Base-by-base conservation (phyloP, 306 rosid genomes). In the cucumber (Cucumis sativus) region DNA sequence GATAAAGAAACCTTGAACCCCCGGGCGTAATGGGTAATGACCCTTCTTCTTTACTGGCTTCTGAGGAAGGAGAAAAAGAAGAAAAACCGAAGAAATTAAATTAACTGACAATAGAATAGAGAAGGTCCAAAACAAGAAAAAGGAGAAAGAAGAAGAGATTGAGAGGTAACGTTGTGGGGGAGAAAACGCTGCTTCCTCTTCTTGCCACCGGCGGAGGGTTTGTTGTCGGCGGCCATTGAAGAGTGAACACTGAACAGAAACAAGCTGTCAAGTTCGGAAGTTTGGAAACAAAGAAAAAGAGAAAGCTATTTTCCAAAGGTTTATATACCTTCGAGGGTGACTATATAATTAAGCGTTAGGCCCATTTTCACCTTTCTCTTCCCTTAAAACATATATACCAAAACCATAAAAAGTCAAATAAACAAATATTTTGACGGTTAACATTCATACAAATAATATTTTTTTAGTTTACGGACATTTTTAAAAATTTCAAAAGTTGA, bases 1-100 rank as follows among this genome's bases (percentile, higher is more conserved):
- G 83, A 95, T 89, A 82, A 90, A 95, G 86, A 95, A 90, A 1
- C 99, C 99, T 83, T 92, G 89, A 7, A 95, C 91, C 15, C 97
- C 97, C 4, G 99, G 97, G 52, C 78, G 86, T 74, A 95, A 83
- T n/a, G 98, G 98, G 64, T 90, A 83, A 21, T 89, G 77, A 20
- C 97, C 99, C 85, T 92, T 95, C 88, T 88, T 91, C 89, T 89
- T 95, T 84, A 87, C 97, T 4, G 93, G 58, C 39, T 84, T 92
- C 98, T 93, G 98, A 7, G 56, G 37, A 52, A 21, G 45, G 14
- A 18, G 30, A 76, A 76, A 80, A 57, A 21, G 12, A 11, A 61
- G 0, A 16, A 57, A 58, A 25, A 4, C 17, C 7, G 73, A 78
- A 18, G 37, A 9, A 78, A 65, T 65, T 18, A 14, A 58, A 17